Conservation (phyloP, 2,329 filamentous ascomycete genomes). For the Colletotrichum sp. region DNA sequence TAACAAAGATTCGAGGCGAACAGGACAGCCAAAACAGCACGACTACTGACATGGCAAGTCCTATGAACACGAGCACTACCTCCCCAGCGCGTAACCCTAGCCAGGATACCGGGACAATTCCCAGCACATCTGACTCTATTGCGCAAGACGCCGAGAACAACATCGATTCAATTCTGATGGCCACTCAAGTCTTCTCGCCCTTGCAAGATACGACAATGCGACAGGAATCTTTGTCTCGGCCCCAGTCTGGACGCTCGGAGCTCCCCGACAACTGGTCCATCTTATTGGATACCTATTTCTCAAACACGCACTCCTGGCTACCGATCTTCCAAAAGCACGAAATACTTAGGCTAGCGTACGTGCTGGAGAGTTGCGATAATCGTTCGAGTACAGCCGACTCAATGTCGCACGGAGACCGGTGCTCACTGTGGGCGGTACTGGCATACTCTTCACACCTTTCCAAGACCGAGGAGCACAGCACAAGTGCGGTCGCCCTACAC, state of each 20-base stretch:
- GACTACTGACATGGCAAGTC: not conserved
- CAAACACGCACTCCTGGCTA: not conserved
- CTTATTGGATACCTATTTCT: not conserved
- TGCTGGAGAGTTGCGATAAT: not conserved
- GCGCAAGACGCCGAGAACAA: not conserved
- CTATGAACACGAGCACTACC: not conserved
- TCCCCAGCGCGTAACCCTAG: not conserved
- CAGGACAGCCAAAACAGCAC: not conserved
- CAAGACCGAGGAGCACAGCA: not conserved
- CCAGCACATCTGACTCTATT: not conserved
- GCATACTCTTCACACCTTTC: not conserved
- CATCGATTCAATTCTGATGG: not conserved
- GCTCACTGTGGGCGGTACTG: conserved; percentile 5
- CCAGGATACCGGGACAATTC: not conserved
- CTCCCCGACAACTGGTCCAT: not conserved
- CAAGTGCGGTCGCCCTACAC: not conserved
- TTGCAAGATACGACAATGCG: not conserved
- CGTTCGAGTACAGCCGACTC: not conserved
- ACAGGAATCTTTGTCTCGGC: not conserved
- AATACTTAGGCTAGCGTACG: not conserved
- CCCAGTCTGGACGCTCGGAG: not conserved
- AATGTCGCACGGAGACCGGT: not conserved
- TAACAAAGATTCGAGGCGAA: not conserved
- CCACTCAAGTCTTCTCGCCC: not conserved
- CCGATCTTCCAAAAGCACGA: conserved; percentile 13